Evolutionary conservation across 345 rosid species (phyloP).

Genomic region (Ailanthus altissimus): DNA sequence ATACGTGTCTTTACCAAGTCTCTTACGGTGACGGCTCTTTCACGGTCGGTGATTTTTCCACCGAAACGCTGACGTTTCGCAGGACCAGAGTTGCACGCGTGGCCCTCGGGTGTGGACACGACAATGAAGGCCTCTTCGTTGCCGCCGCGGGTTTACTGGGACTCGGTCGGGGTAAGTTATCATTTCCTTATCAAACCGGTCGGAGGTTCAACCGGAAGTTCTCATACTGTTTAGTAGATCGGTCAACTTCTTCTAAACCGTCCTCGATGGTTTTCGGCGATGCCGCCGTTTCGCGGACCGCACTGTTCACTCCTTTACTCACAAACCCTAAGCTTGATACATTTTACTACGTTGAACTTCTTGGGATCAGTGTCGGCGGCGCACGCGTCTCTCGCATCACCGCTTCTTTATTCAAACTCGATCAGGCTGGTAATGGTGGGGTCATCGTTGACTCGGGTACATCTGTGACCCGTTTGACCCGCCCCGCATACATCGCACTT

Average conservation of each 20-base stretch:
- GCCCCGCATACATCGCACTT: conserved; percentile 63
- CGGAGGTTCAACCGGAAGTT: conserved; percentile 75
- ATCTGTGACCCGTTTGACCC: conserved; percentile 74
- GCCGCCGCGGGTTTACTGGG: conserved; percentile 95
- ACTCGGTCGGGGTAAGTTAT: conserved; percentile 80
- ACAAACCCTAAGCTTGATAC: conserved; percentile 88
- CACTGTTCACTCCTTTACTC: conserved; percentile 73
- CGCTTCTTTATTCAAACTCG: conserved; percentile 76
- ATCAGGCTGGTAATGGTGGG: conserved; percentile 75
- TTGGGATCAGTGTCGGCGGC: conserved; percentile 90
- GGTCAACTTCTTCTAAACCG: conserved; percentile 78
- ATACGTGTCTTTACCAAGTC: conserved; percentile 77
- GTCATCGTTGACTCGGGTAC: conserved; percentile 93
- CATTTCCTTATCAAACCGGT: conserved; percentile 83
- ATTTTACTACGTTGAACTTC: conserved; percentile 84
- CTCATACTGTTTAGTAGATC: conserved; percentile 87
- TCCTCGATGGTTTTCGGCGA: conserved; percentile 83
- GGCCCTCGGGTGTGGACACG: conserved; percentile 90
- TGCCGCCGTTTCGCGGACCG: conserved; percentile 66
- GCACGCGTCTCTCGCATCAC: conserved; percentile 64
- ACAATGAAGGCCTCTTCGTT: conserved; percentile 86
- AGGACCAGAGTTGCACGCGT: conserved; percentile 60
- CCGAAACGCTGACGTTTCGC: conserved; percentile 85
- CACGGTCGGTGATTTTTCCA: conserved; percentile 83
- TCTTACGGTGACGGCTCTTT: conserved; percentile 94